Base-by-base conservation (phyloP, 306 rosid species). In the Inga leiocalycina region DNA sequence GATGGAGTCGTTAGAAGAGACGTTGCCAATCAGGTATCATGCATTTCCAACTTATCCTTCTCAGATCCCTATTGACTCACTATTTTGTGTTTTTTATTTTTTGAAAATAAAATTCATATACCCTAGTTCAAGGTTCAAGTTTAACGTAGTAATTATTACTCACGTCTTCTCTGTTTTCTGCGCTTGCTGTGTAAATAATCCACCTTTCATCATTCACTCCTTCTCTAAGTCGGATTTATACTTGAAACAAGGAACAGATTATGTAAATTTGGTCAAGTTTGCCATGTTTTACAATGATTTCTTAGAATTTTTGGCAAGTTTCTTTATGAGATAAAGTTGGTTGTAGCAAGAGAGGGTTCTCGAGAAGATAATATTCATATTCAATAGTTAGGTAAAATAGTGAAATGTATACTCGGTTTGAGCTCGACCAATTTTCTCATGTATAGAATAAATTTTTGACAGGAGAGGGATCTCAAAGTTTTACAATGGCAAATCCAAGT, bases 391-490 rank as follows among this genome's bases (percentile, higher is more conserved):
- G 52, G 46, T 57, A 44, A 75, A 68, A 69, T 69, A 13, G 66
- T 15, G 12, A 41, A 48, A 56, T 78, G 52, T 74, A 41, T 27
- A 71, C 27, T 71, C 52, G 80, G 24, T 54, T 9, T 30, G 56
- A 34, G 24, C 46, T 79, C 20, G 11, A 49, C 4, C 15, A 20
- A 48, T 43, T 49, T 45, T 44, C 56, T 86, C 30, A 85, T 81
- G 73, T 68, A 76, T 37, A 13, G 71, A 69, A 5, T 54, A 5
- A 56, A 56, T 71, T 3, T 61, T 43, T 82, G 86, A 89, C 93
- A 96, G 99, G 85, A 91, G 88, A 89, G 91, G 99, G 34, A 93
- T 93, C 66, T 96, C 99, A 8, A 86, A 86, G 15, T 94, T 91
- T 82, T 96, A 93, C 35, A 86, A 57, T 82, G 98, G 95, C 10